Base-by-base conservation (phyloP, 2,329 filamentous ascomycete species). In the Didymella segeticola region DNA sequence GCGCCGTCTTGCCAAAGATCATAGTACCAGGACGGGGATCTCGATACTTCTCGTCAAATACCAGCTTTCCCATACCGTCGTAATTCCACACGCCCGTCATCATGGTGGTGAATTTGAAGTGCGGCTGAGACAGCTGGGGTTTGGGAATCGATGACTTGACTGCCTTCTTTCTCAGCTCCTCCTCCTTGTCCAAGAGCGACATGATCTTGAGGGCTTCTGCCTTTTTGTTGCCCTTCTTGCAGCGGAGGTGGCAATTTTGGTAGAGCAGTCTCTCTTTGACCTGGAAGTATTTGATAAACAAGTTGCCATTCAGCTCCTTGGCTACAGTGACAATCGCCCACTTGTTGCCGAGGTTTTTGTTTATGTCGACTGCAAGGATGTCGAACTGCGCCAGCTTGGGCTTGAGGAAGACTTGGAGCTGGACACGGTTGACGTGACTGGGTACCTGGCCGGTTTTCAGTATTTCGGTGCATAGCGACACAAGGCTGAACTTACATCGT, bases 291-390 rank as follows among this genome's bases (percentile, higher is more conserved):
- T 58, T 45, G 5, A 84, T 66, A 60, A 85, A 84, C 2, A 36
- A 58, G n/a, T 73, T 53, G 0, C 72, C 81, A 17, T 79, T 76
- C 1, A 58, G 43, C 1, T 41, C 19, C 47, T 76, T 70, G 1
- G 79, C 73, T 19, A 85, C 75, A 0, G 81, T 82, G 33, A 85
- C 57, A 11, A 70, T 74, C 0, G 78, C 83, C 57, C 73, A 75
- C 11, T 49, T 5, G 0, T 48, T 47, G 15, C 54, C 58, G 56
- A 22, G 63, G 4, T 72, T 64, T 57, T 83, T 83, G 26, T 78
- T 71, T 38, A 77, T 77, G 38, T 80, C 69, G 56, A 75, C 82
- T 25, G 70, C 65, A 4, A 70, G 45, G 49, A 83, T 78, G 1
- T 67, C 68, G 7, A 80, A 73, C 1, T 63, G 51, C 5, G 47